phyloP scores from a whole-genome alignment of 257 asterid genomes.

The Solanum commersonii region DNA sequence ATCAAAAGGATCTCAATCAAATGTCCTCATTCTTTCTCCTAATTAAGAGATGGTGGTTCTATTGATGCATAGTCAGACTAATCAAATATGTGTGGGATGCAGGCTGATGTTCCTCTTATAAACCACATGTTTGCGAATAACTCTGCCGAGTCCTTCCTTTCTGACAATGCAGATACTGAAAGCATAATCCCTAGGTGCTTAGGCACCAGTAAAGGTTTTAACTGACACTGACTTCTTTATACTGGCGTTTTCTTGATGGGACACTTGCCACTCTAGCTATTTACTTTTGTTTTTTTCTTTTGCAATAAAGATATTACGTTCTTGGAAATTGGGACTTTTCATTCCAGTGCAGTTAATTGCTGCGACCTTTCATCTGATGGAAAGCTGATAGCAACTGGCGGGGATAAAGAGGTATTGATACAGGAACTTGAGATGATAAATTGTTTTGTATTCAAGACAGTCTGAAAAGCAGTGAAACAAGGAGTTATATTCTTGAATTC shows the following conservation, averaged over 20 bases:
- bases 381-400: conserved; percentile 20
- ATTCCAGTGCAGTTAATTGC: conserved; percentile 4
- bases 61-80: not conserved
- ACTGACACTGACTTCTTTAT: not conserved
- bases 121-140: conserved; percentile 6
- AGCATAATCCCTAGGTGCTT: not conserved
- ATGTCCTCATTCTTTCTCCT: not conserved
- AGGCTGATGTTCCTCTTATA: conserved; percentile 14
- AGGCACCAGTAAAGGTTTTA: conserved; percentile 12
- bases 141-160: conserved; percentile 10
- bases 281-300: not conserved
- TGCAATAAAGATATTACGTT: conserved; percentile 6
- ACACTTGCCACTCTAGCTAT: not conserved
- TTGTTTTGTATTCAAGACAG: not conserved
- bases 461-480: not conserved
- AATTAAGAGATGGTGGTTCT: not conserved
- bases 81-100: not conserved
- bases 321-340: conserved; percentile 11
- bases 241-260: not conserved
- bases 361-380: conserved; percentile 22
- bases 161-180: conserved; percentile 2
- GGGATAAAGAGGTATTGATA: conserved; percentile 12
- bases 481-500: not conserved
- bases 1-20: not conserved
- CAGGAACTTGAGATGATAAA: not conserved